These are phyloP conservation scores for Mycogone perniciosa DNA, from an alignment of 2,329 filamentous ascomycete species.

Conservation along the genomic window DNA sequence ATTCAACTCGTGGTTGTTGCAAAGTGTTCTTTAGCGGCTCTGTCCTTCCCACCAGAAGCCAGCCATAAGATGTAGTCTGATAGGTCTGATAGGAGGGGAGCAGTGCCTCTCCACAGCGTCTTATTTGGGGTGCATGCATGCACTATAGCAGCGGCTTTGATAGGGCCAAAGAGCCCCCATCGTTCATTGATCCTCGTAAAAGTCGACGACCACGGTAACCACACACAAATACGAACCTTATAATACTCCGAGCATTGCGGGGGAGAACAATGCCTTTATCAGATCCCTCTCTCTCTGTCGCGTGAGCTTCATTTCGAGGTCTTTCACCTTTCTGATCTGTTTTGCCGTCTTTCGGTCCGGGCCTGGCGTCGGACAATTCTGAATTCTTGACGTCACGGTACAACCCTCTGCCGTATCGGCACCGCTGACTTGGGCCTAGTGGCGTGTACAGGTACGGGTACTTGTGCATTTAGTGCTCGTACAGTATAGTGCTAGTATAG, in stretches of 20 bases:
- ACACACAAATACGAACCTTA: no score
- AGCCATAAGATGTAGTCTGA: slow-evolving; percentile 1
- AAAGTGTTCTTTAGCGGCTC: slow-evolving; percentile 7
- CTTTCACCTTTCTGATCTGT: not conserved
- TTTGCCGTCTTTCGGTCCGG: not conserved
- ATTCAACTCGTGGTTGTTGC: not conserved
- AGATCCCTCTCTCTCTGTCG: no score
- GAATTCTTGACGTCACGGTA: not conserved
- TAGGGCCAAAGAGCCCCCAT: no score
- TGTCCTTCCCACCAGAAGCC: not conserved
- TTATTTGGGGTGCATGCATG: no score
- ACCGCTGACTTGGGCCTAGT: not conserved
- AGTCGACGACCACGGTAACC: no score
- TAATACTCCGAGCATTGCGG: no score
- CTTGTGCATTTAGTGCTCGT: not conserved
- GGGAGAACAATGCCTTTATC: no score
- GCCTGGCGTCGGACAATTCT: not conserved
- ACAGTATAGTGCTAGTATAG: no score
- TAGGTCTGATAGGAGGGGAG: not conserved
- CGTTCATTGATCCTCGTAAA: no score
- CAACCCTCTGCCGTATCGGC: slow-evolving; percentile 6
- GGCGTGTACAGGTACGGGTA: not conserved
- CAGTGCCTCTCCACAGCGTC: not conserved
- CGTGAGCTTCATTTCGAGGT: no score
- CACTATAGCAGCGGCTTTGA: no score